Base-by-base conservation (phyloP, 202 grass and related monocot species). In the Musa balbisiana region DNA sequence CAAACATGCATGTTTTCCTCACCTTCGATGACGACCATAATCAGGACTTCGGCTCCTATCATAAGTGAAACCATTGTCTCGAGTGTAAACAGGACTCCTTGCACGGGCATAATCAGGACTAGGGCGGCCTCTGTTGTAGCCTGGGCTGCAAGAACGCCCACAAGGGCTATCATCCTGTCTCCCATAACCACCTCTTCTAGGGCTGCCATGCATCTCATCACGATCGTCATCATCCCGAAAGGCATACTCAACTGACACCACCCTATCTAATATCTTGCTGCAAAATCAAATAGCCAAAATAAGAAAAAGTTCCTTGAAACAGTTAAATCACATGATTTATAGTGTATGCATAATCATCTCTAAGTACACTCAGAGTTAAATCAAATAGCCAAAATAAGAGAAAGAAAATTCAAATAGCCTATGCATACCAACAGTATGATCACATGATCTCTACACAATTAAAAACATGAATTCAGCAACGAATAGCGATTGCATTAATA, bases 231-330 rank as follows among this genome's bases (percentile, higher is more conserved):
- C 91, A 80, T 99, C 95, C 87, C 91, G 89, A 63, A 99, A 99
- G 29, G 91, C 95, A 63, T 95, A 99, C 79, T 99, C 91, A 33
- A 99, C 95, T 71, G 91, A 94, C 29, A 99, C 92, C 66, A 99
- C 78, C 73, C 95, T 91, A 76, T 99, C 95, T 83, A 99, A 49
- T 78, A 99, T 78, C 77, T 86, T 95, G 52, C 95, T 99, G 85
- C 73, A 78, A 76, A 76, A 51, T 19, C 12, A 52, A 23, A 51
- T 14, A 21, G 17, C 23, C 5, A 43, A 43, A 5, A 43, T 43
- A 68, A 68, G 13, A 43, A 8, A 24, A 22, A 58, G 33, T 43
- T 43, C 33, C 5, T 8, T 43, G 33, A 43, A 43, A 43, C 33
- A 6, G 33, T 43, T 43, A 6, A 43, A 43, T 43, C 33, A 43